These are phyloP conservation scores for Hemisphaericaspora nanyangensis DNA, from an alignment of 805 yeast genomes.

Conservation along the genomic window DNA sequence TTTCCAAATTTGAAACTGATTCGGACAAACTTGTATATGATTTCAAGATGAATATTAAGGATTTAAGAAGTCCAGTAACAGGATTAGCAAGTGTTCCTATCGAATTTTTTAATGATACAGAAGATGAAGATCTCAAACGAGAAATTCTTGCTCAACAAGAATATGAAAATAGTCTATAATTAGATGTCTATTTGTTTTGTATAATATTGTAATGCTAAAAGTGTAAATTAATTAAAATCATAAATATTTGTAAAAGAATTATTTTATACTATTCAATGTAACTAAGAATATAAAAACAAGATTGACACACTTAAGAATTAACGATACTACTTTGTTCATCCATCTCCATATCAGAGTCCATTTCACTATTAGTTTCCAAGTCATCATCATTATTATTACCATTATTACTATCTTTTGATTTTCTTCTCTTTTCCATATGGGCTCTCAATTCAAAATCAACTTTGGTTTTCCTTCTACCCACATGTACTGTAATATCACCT, in stretches of 20 bases:
- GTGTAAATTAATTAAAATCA: no score
- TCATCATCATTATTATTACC: slow-evolving; percentile 8
- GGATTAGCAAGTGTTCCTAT: slow-evolving; percentile 61
- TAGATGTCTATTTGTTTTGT: no score
- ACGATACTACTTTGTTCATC: background rate
- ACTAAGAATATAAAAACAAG: background rate
- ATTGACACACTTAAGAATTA: background rate
- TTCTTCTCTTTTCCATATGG: slow-evolving; percentile 37
- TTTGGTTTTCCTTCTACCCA: slow-evolving; percentile 42
- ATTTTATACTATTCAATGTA: no score
- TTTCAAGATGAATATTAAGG: slow-evolving; percentile 39
- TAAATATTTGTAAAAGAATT: no score
- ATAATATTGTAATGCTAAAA: no score
- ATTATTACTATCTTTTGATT: slow-evolving; percentile 12
- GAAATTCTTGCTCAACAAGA: slow-evolving; percentile 64
- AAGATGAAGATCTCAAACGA: slow-evolving; percentile 48
- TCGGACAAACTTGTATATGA: slow-evolving; percentile 41
- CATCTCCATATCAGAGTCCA: slow-evolving; percentile 14
- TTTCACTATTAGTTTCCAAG: slow-evolving; percentile 9
- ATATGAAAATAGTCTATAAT: slow-evolving; percentile 31
- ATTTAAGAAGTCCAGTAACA: slow-evolving; percentile 51
- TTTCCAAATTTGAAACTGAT: slow-evolving; percentile 22
- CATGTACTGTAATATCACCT: slow-evolving; percentile 45
- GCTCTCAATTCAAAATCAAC: slow-evolving; percentile 44
- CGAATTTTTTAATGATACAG: slow-evolving; percentile 53